A percentile compares a stretch with the other conserved stretches of the same genome.
These are phyloP conservation scores for Tetrapyrgos nigripes DNA, from an alignment of 1,284 basidiomycete genomes.

Conservation along the genomic window DNA sequence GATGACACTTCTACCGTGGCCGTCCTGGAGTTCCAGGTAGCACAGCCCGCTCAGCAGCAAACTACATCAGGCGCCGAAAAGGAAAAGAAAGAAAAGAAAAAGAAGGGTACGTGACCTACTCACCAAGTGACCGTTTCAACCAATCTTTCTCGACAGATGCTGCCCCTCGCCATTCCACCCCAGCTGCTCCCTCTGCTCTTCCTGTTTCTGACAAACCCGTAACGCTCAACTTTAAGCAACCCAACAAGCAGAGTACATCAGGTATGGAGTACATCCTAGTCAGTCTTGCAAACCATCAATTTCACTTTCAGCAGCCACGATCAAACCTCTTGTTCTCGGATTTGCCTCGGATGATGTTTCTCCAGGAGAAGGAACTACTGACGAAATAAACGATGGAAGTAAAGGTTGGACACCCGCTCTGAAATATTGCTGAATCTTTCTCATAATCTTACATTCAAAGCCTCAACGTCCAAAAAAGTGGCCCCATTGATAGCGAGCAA, in stretches of 20 bases:
- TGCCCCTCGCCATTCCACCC: conserved; percentile 33
- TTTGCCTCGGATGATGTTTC: conserved; percentile 59
- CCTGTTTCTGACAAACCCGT: conserved; percentile 81
- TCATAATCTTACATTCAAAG: conserved; percentile 38
- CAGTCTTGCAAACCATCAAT: conserved; percentile 3
- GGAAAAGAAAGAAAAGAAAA: conserved; percentile 74
- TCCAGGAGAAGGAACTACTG: conserved; percentile 34
- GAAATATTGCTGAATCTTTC: conserved; percentile 14
- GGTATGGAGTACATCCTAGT: conserved; percentile 29
- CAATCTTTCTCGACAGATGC: conserved; percentile 9
- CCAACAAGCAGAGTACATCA: conserved; percentile 44
- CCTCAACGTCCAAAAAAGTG: conserved; percentile 71
- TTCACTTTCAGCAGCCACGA: conserved; percentile 25
- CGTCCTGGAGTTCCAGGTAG: conserved; percentile 81
- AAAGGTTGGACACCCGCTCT: conserved; percentile 56
- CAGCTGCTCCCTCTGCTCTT: conserved; percentile 62
- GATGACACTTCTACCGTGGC: conserved; percentile 78
- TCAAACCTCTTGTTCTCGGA: conserved; percentile 54
- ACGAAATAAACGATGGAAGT: conserved; percentile 46
- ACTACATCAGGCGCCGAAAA: conserved; percentile 39
- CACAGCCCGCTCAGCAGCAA: conserved; percentile 55
- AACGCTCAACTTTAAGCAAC: conserved; percentile 72
- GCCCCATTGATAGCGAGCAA: conserved; percentile 86
- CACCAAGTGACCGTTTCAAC: background rate
- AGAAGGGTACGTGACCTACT: conserved; percentile 47